Evolutionary conservation across 306 rosid genomes (phyloP), one percentile per base, ranked within the genome.

Genomic region (Cucurbita ficifolia): DNA sequence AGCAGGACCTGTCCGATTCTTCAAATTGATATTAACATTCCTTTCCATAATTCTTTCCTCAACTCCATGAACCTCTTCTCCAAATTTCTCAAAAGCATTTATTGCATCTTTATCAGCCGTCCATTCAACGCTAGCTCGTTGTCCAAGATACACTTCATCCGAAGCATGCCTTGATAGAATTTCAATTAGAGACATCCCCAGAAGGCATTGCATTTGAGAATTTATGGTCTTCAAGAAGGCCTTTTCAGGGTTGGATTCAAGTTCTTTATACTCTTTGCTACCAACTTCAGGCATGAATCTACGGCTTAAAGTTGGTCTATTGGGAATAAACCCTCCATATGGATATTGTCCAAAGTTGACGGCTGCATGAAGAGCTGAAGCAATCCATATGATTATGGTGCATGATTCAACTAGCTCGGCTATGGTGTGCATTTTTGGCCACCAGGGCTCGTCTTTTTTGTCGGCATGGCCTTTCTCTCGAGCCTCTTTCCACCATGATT

Each of bases 311-410:
- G 88, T 79, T 29, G 92, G 97, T 0, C 96, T 85, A 84, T 86
- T 88, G 38, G 86, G 82, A 4, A 86, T 76, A 4, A 78, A 84
- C 36, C 96, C 97, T 5, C 90, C 97, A 36, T 80, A 88, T 29
- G 97, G 87, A 43, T 88, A 91, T 43, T 87, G 97, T 49, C 96
- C 97, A 11, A 88, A 91, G 67, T 88, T 91, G 52, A 90, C 82
- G 1, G 95, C 97, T 4, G 97, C 97, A 29, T 91, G 97, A 10
- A 85, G 84, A 0, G 96, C 96, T 0, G 96, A 91, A 64, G 85
- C 89, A 13, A 81, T 87, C 89, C 94, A 91, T 76, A 88, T 82
- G 76, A 88, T 79, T 16, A 76, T 88, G 11, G 88, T 77, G 82
- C 92, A 88, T 10, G 84, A 40, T 76, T 91, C 84, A 10, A 84